Evolutionary conservation across 176 grass and related monocot genomes (phyloP).

Genomic region (Zoysia pacifica): DNA sequence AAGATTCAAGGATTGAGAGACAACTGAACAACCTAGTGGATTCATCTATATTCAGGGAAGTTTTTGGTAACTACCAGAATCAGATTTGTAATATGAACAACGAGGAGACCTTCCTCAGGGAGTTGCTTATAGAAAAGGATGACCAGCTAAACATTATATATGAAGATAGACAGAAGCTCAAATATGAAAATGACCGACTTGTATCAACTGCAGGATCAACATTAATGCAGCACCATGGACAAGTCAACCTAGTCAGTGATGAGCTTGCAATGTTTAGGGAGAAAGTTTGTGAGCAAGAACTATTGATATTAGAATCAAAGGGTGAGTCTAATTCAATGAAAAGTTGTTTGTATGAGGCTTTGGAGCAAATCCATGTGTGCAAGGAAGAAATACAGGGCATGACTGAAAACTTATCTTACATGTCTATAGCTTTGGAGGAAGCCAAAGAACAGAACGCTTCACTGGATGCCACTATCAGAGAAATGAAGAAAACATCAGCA

Average conservation of each 20-base stretch:
- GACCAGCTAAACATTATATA: slow-evolving; percentile 42
- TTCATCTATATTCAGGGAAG: slow-evolving; percentile 48
- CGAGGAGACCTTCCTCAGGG: slow-evolving; percentile 52
- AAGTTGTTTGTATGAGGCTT: slow-evolving; percentile 58
- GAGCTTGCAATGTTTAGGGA: slow-evolving; percentile 68
- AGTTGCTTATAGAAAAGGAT: slow-evolving; percentile 55
- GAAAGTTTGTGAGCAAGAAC: slow-evolving; percentile 54
- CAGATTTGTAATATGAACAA: slow-evolving; percentile 48
- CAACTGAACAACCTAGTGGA: slow-evolving; percentile 48
- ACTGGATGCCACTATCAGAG: slow-evolving; percentile 48
- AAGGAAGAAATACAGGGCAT: slow-evolving; percentile 56
- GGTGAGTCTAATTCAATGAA: slow-evolving; percentile 60
- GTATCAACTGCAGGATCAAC: slow-evolving; percentile 51
- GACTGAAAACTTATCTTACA: slow-evolving; percentile 49
- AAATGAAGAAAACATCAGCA: slow-evolving; percentile 53
- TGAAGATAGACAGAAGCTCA: slow-evolving; percentile 65
- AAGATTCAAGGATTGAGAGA: slow-evolving; percentile 55
- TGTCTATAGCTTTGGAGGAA: slow-evolving; percentile 55
- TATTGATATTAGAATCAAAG: slow-evolving; percentile 57
- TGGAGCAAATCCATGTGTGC: slow-evolving; percentile 51
- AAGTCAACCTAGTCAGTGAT: slow-evolving; percentile 63
- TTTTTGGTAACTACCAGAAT: slow-evolving; percentile 35
- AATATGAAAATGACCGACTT: slow-evolving; percentile 69
- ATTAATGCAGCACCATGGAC: slow-evolving; percentile 63
- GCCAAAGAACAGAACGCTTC: slow-evolving; percentile 55